phyloP scores from a whole-genome alignment of 2,329 filamentous ascomycete species.

The Dactylellina parvicollis region DNA sequence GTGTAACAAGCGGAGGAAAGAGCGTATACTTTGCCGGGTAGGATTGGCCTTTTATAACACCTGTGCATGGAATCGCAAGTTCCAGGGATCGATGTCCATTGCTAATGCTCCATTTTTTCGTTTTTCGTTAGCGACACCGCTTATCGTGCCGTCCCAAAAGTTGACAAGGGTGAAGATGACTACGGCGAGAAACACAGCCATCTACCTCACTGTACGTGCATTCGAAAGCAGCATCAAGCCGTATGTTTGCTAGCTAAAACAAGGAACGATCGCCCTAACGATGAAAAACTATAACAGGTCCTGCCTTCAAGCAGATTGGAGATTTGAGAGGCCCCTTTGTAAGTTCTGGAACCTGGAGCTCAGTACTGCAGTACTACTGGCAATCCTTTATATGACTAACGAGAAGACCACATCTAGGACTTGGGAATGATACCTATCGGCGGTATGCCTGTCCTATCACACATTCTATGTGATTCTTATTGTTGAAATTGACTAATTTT shows the following conservation, averaged over 20 bases:
- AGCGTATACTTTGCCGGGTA: slow-evolving; percentile 83
- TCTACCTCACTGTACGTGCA: slow-evolving; percentile 65
- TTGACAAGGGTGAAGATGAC: slow-evolving; percentile 74
- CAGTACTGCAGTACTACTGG: slow-evolving; percentile 24
- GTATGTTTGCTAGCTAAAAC: background rate
- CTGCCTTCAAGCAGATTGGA: slow-evolving; percentile 87
- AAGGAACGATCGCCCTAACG: slow-evolving; percentile 57
- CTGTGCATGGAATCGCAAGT: slow-evolving; percentile 23
- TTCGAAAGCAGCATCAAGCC: background rate
- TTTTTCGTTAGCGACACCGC: slow-evolving; percentile 77
- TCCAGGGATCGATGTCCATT: slow-evolving; percentile 44
- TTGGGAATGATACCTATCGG: slow-evolving; percentile 93
- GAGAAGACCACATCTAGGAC: slow-evolving; percentile 71
- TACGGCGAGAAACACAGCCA: slow-evolving; percentile 74
- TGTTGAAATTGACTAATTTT: slow-evolving; percentile 16
- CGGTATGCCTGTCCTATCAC: slow-evolving; percentile 60
- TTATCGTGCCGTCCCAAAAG: slow-evolving; percentile 78
- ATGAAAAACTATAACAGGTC: slow-evolving; percentile 67
- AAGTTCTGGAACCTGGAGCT: slow-evolving; percentile 17
- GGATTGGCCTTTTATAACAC: background rate
- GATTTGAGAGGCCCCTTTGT: slow-evolving; percentile 73
- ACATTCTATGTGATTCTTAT: slow-evolving; percentile 27
- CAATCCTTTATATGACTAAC: slow-evolving; percentile 17
- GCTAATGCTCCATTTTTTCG: slow-evolving; percentile 54
- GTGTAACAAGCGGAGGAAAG: slow-evolving; percentile 75